Evolutionary conservation across 768 basidiomycete species (phyloP).

Genomic region (Kwoniella pini): DNA sequence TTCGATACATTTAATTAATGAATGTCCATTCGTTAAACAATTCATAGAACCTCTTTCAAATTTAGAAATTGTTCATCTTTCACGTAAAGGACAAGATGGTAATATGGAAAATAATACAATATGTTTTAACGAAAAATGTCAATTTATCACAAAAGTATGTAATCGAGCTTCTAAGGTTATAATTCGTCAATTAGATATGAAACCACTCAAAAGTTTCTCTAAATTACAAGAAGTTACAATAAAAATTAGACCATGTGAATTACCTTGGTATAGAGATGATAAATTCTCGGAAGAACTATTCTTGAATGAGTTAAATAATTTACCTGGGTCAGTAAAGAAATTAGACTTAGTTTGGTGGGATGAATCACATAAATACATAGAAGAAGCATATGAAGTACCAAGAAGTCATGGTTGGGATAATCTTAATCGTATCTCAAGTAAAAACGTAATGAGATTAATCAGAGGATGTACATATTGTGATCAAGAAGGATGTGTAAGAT

Average conservation of each 20-base stretch:
- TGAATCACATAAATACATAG: conserved; percentile 4
- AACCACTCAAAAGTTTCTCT: background rate
- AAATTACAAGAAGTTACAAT: background rate
- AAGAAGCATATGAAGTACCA: conserved; percentile 8
- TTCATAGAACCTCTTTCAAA: conserved; percentile 13
- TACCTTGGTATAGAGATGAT: conserved; percentile 2
- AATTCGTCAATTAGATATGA: conserved; percentile 2
- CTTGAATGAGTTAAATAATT: too few species aligned
- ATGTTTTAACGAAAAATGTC: conserved; percentile 9
- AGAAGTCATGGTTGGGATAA: background rate
- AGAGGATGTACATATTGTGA: conserved; percentile 14
- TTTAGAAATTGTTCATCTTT: conserved; percentile 8
- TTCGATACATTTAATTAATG: conserved; percentile 8
- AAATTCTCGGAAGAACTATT: too few species aligned
- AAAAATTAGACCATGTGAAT: conserved; percentile 14
- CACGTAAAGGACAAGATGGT: background rate
- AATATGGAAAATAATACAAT: background rate
- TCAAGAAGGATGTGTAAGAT: conserved; percentile 10
- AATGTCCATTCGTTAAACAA: conserved; percentile 17
- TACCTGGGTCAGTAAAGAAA: background rate
- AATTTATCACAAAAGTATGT: conserved; percentile 14
- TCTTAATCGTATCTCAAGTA: too few species aligned
- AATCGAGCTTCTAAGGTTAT: background rate
- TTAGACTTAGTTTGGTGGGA: conserved; percentile 15
- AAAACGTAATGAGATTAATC: background rate